phyloP scores from a whole-genome alignment of 441 rosid species.

The Gossypium davidsonii region DNA sequence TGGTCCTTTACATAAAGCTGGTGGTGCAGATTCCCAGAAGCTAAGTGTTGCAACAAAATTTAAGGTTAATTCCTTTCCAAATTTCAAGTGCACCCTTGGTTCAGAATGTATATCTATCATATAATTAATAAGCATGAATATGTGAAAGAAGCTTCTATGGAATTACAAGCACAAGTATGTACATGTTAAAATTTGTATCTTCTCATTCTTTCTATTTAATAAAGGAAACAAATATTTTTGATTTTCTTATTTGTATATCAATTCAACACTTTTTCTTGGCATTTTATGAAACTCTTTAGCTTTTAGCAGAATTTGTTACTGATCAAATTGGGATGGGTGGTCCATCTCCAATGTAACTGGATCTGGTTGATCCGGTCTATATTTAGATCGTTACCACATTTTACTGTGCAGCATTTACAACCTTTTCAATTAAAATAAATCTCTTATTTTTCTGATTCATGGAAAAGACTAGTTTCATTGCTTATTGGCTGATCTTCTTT shows the following conservation, averaged over 20 bases:
- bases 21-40: constrained; percentile 96
- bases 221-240: background rate
- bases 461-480: background rate
- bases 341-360: background rate
- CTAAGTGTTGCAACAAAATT: constrained; percentile 90
- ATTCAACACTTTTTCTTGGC: background rate
- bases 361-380: background rate
- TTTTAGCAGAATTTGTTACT: background rate
- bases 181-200: background rate
- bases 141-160: constrained; percentile 7
- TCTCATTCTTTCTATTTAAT: background rate
- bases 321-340: background rate
- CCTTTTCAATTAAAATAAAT: background rate
- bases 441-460: background rate
- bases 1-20: constrained; percentile 86
- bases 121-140: background rate
- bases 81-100: background rate
- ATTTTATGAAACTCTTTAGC: background rate
- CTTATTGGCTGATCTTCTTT: background rate
- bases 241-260: background rate
- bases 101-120: background rate
- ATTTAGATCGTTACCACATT: background rate
- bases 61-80: constrained; percentile 48
- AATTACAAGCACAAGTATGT: background rate
- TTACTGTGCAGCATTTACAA: background rate